Base-by-base conservation (phyloP, 352 stramenopile species). In the Globisporangium nodosum region DNA sequence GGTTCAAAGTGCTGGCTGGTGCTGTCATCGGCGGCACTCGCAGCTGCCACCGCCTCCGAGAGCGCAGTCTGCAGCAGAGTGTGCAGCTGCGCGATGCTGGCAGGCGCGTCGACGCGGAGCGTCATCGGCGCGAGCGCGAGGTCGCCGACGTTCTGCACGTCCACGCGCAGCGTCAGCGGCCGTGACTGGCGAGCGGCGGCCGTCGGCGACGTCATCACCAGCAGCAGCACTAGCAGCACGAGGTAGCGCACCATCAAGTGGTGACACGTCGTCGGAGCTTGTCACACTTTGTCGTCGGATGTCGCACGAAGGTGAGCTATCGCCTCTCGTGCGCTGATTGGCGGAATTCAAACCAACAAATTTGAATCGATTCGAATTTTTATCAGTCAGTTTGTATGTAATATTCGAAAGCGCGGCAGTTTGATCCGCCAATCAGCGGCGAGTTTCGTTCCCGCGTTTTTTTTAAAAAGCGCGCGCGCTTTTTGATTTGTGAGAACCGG, bases 281-380 rank as follows among this genome's bases (percentile, higher is more conserved):
- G 33, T 37, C 33, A 37, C 33, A 42, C 4, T 4, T 43, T 43
- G 37, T 18, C 11, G 37, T 43, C 12, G 37, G 37, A 43, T 18
- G 37, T 43, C 37, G 37, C 37, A 43, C 37, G 37, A 43, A 43
- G 37, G 37, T 43, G 11, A 5, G 12, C 37, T 6, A 3, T 7
- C 1, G 37, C 3, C 0, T 18, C 12, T 2, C 39, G 61, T 39
- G 54, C 56, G 55, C 46, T 68, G 55, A 79, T 76, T 76, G 71
- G 68, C 50, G 64, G 64, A 74, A 66, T 55, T 8, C 37, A 52
- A 58, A 49, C 5, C 27, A 24, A 49, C 5, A 37, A 24, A 49
- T 30, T 49, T 49, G 43, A 49, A 3, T 13, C 3, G 2, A 52
- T 58, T 57, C 58, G 42, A 64, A 58, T 40, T 39, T 15, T 16